A percentile compares a stretch with the other conserved stretches of the same genome.
These are phyloP conservation scores for Sporothrix schenckii DNA, from an alignment of 2,329 filamentous ascomycete species.

Conservation along the genomic window DNA sequence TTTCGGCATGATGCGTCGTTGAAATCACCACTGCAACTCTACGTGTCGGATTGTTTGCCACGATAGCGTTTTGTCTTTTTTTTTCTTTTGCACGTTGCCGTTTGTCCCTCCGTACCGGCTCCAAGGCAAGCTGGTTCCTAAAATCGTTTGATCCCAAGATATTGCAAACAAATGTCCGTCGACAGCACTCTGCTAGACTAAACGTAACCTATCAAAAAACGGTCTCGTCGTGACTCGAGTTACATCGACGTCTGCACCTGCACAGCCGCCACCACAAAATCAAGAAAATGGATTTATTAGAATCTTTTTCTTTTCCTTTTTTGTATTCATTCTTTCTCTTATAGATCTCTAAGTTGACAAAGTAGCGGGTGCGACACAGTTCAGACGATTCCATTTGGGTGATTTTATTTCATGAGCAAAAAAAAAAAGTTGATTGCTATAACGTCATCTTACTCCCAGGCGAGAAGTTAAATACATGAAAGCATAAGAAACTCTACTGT, in stretches of 20 bases:
- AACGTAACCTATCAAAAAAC: neutral
- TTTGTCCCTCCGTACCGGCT: neutral
- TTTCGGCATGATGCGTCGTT: neutral
- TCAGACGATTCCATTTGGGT: neutral
- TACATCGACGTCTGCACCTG: neutral
- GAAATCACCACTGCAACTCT: neutral
- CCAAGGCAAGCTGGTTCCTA: neutral
- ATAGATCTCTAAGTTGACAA: neutral
- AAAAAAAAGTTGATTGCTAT: neutral
- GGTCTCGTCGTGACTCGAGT: neutral
- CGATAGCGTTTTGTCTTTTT: neutral
- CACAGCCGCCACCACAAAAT: conserved; percentile 18
- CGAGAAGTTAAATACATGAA: too few species aligned
- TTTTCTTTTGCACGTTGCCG: neutral
- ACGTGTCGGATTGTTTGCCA: neutral
- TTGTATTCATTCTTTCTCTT: neutral
- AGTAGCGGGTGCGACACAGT: neutral
- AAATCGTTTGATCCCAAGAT: neutral
- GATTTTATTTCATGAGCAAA: neutral
- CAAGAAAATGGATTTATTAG: neutral
- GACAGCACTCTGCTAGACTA: neutral
- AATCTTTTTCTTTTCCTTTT: neutral
- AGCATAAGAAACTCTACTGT: too few species aligned
- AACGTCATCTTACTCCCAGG: too few species aligned
- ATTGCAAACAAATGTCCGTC: neutral